Conservation (phyloP, 1,284 basidiomycete genomes). For the Ceratobasidium sp. region DNA sequence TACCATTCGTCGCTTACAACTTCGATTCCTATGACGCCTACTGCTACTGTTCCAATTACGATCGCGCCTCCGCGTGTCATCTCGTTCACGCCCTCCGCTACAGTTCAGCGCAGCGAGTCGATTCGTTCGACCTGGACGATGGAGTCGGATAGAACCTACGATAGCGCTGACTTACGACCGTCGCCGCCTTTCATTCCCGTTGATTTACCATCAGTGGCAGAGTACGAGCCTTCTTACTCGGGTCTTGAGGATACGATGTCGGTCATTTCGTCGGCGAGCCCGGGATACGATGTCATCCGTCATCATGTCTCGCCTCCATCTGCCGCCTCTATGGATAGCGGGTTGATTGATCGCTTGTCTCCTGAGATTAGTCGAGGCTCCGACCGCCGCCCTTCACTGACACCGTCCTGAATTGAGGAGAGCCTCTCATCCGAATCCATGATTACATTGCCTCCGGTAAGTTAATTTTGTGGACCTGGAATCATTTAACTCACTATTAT, state of each 20-base stretch:
- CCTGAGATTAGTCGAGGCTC: background rate
- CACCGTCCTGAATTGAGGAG: constrained; percentile 20
- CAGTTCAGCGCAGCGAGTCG: constrained; percentile 10
- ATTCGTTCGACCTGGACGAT: constrained; percentile 59
- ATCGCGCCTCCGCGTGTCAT: too few relatives aligned
- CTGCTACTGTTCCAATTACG: too few relatives aligned
- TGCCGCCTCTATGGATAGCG: background rate
- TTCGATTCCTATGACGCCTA: background rate
- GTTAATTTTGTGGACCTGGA: constrained; percentile 19
- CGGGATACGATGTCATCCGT: constrained; percentile 36
- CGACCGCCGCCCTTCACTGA: constrained; percentile 23
- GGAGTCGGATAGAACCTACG: constrained; percentile 66
- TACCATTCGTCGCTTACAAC: background rate
- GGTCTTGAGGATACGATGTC: constrained; percentile 34
- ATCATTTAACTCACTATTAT: constrained; percentile 56
- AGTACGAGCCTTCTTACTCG: constrained; percentile 42
- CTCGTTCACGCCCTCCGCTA: background rate
- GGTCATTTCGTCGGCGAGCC: constrained; percentile 13
- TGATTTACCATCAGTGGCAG: constrained; percentile 24
- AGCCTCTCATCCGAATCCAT: constrained; percentile 11
- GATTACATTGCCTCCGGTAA: constrained; percentile 33
- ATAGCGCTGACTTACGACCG: constrained; percentile 75
- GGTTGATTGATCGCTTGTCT: background rate
- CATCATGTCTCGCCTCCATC: constrained; percentile 20
- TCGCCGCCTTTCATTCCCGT: constrained; percentile 66